Evolutionary conservation across 1,284 basidiomycete genomes (phyloP), one percentile per base, ranked within the genome.

Genomic region (Leccinum griseonigrum): DNA sequence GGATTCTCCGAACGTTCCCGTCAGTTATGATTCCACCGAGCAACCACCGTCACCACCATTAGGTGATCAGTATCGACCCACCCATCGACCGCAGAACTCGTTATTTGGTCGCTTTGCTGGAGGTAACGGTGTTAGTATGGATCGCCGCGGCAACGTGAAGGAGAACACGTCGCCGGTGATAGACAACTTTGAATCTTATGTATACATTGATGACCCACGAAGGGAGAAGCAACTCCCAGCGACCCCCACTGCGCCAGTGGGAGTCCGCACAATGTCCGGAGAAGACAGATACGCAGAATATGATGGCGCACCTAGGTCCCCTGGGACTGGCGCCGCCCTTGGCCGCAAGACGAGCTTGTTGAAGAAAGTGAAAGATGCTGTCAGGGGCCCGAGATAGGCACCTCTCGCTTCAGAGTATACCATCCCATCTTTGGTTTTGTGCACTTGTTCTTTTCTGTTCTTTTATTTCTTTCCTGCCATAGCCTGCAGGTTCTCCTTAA

Each of bases 1-100:
- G 51, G 90, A 92, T 69, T 78, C 85, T 14, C 90, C 90, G 13
- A 92, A 91, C 65, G 84, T 92, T 1, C 91, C 91, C n/a, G 82
- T 89, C n/a, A 77, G 76, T 51, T 75, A 80, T 50, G 79, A 83
- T 56, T 79, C 79, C 36, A 75, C 78, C 18, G 76, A 74, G 43
- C 71, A 71, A 6, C 76, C 77, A 14, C 83, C 84, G 3, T 84
- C 86, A 1, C 77, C 82, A 0, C 78, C 80, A 40, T 75, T 79
- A 28, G 73, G 75, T 34, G 81, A 85, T 56, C 74, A 76, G 65
- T 69, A 64, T 28, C 80, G 87, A 11, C 87, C 85, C 13, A 85
- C 86, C 1, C 88, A 92, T 71, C 83, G 84, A 57, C 72, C 83
- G 26, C 88, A 90, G 70, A 86, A 86, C 69, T 90, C 88, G 8